Conservation (phyloP, 441 rosid species). For the Bruguiera hainesii region DNA sequence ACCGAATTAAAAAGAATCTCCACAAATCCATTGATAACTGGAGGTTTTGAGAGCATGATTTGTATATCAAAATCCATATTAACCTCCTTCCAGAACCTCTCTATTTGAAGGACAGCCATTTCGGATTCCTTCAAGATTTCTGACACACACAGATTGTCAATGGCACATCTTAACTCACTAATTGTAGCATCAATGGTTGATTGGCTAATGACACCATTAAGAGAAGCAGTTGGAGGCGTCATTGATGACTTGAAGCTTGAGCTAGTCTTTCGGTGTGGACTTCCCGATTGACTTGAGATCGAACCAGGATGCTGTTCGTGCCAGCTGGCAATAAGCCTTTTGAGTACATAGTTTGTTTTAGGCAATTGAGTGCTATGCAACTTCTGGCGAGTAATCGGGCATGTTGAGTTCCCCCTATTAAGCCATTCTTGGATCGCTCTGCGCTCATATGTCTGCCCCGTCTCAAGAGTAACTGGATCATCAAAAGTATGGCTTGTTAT, state of each 20-base stretch:
- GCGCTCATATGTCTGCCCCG: slow-evolving; percentile 83
- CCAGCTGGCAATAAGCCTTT: slow-evolving; percentile 73
- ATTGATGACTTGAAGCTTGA: slow-evolving; percentile 24
- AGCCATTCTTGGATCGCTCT: slow-evolving; percentile 71
- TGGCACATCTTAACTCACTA: slow-evolving; percentile 45
- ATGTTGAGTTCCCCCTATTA: slow-evolving; percentile 61
- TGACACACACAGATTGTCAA: slow-evolving; percentile 55
- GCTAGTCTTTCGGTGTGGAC: slow-evolving; percentile 23
- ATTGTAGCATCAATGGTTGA: slow-evolving; percentile 44
- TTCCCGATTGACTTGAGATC: slow-evolving; percentile 19
- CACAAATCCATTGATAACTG: slow-evolving; percentile 59
- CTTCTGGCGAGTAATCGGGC: slow-evolving; percentile 71
- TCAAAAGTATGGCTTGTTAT: slow-evolving; percentile 58
- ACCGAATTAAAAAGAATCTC: slow-evolving; percentile 67
- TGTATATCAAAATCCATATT: slow-evolving; percentile 38
- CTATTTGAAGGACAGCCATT: slow-evolving; percentile 54
- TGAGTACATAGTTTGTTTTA: slow-evolving; percentile 64
- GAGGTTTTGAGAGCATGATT: slow-evolving; percentile 53
- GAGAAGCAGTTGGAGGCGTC: slow-evolving; percentile 38
- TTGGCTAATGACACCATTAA: slow-evolving; percentile 49
- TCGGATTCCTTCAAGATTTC: slow-evolving; percentile 57
- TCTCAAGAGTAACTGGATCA: slow-evolving; percentile 78
- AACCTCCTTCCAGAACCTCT: slow-evolving; percentile 52
- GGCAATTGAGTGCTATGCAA: slow-evolving; percentile 54
- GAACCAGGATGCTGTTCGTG: slow-evolving; percentile 42